Base-by-base conservation (phyloP, 73 alveolate species). In the Paramecium sexaurelia region DNA sequence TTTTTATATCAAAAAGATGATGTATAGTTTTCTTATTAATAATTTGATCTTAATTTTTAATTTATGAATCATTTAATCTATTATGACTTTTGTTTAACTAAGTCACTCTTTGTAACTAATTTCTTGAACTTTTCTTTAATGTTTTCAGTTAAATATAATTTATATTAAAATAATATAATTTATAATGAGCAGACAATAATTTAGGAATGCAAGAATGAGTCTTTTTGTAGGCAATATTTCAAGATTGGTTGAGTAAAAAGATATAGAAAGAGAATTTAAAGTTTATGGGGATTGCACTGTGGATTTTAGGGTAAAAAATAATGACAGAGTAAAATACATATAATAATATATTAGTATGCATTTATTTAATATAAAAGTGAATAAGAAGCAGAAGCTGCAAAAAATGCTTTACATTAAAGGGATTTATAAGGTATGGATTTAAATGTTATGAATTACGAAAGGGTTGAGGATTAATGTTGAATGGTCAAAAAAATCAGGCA, bases 201-300 rank as follows among this genome's bases (percentile, higher is more conserved):
- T 71, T 40, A 71, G 56, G 86, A 71, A 78, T 78, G 90, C 90
- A 1, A 37, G 73, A 41, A 78, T 78, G 90, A 88, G 94, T 71
- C 55, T 88, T 7, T 88, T 88, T 39, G 94, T 88, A 24, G 94
- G 94, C 24, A 88, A 88, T 45, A 82, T 88, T 15, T 88, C 94
- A 39, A 67, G 87, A 45, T 36, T 56, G 11, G 94, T 88, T 29
- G 94, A 88, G 20, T 47, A 88, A 29, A 88, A 88, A 33, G 91
- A 82, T 88, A 68, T 88, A 11, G 94, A 88, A 43, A 88, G 73
- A 47, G 94, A 88, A 43, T 88, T 88, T 82, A 43, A 36, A 5
- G 87, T 43, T 47, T 71, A 61, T 88, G 94, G 94, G 0, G 94
- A 88, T 36, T 88, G 94, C 39, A 88, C 94, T 15, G 91, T 88